Evolutionary conservation across 2,329 filamentous ascomycete genomes (phyloP), one percentile per base, ranked within the genome.

Genomic region (Penicillium sp.): DNA sequence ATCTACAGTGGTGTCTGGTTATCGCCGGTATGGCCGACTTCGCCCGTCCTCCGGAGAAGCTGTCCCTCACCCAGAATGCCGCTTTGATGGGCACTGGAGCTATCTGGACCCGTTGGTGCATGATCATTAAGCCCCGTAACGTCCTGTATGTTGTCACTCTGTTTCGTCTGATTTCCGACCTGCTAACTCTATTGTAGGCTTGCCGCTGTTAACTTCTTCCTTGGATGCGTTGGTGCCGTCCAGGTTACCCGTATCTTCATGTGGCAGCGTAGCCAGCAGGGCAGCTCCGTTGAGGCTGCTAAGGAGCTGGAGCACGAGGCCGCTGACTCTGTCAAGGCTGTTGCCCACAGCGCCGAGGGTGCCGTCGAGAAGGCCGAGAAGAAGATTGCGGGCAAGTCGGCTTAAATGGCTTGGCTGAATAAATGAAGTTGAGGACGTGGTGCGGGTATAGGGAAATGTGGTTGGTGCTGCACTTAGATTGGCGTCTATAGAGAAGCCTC

Each of bases 21-120:
- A 76, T 97, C 57, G 89, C 93, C 59, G 93, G 93, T 66, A 80
- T 95, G 67, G 85, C 88, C 61, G 93, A 98, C 76, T 87, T 98
- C 69, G 79, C 84, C 53, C 89, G 93, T 59, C 93, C 93, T 26
- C 89, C 87, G 54, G 87, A 94, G 70, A 89, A 89, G 71, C 87
- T 98, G 59, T 96, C 90, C 32, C 76, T 96, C 53, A 93, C 87
- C 24, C 90, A 96, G 74, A 98, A 97, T 75, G 77, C 77, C 41
- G 91, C 93, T 49, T 80, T 98, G 59, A 93, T 88, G 66, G 84
- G 84, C 61, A 98, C 93, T 8, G 93, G 93, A 58, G 73, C 86
- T 56, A 98, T 98, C 79, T 98, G 93, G 93, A 98, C 93, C 37
- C 82, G 93, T 58, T 98, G 93, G 93, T 98, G 93, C 78, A 79